These are phyloP conservation scores for Saccharomycopsis sp. DNA, from an alignment of 805 yeast species.

Conservation along the genomic window DNA sequence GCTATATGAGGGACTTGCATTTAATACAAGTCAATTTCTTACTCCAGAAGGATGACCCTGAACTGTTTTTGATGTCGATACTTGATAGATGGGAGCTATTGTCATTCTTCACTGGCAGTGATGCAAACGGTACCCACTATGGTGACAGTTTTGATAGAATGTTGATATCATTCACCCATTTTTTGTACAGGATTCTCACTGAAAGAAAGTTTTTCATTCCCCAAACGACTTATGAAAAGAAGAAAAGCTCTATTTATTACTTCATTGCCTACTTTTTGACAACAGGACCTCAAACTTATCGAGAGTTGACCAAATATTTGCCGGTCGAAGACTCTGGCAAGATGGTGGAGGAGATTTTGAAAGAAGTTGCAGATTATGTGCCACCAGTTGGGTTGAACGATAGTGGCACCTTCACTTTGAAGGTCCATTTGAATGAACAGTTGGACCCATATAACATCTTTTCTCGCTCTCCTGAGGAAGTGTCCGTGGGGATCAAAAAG, in stretches of 20 bases:
- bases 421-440: slow-evolving; percentile 33
- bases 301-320: not conserved
- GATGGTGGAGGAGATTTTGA: slow-evolving; percentile 32
- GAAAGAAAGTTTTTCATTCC: slow-evolving; percentile 17
- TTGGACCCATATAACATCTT: slow-evolving; percentile 52
- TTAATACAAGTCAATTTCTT: slow-evolving; percentile 55
- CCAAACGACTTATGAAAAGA: slow-evolving; percentile 8
- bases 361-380: slow-evolving; percentile 49
- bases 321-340: not conserved
- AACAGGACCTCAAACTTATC: slow-evolving; percentile 15
- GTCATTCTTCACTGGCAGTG: slow-evolving; percentile 13
- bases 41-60: slow-evolving; percentile 40
- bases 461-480: slow-evolving; percentile 22
- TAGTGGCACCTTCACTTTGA: slow-evolving; percentile 57
- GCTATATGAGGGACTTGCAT: slow-evolving; percentile 70
- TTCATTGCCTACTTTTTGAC: slow-evolving; percentile 10
- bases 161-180: slow-evolving; percentile 34
- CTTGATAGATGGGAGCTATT: slow-evolving; percentile 32
- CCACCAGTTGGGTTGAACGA: slow-evolving; percentile 63
- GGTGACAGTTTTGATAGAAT: slow-evolving; percentile 24
- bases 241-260: slow-evolving; percentile 2
- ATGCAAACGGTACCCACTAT: slow-evolving; percentile 35
- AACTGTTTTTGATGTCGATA: slow-evolving; percentile 53
- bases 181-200: slow-evolving; percentile 17
- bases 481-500: slow-evolving; percentile 19